These are phyloP conservation scores for Agaricales sp. DNA, from an alignment of 1,284 basidiomycete species.

Conservation along the genomic window DNA sequence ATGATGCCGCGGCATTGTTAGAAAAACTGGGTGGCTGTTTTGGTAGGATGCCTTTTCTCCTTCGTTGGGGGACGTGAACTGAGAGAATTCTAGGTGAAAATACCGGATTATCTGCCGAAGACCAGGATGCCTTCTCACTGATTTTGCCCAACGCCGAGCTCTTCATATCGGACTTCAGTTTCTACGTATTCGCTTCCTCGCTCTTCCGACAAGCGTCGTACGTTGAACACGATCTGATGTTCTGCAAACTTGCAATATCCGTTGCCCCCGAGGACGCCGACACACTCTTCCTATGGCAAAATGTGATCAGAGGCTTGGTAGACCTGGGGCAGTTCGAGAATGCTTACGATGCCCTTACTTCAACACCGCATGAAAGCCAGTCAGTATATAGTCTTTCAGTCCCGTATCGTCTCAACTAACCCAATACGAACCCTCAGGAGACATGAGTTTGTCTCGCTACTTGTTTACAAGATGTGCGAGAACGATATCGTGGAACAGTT, in stretches of 20 bases:
- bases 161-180: slow-evolving; percentile 55
- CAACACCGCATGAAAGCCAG: slow-evolving; percentile 67
- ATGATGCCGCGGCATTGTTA: slow-evolving; percentile 64
- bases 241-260: slow-evolving; percentile 72
- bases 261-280: slow-evolving; percentile 43
- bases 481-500: slow-evolving; percentile 72
- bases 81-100: slow-evolving; percentile 42
- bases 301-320: slow-evolving; percentile 68
- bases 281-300: slow-evolving; percentile 64
- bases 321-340: slow-evolving; percentile 73
- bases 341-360: slow-evolving; percentile 72
- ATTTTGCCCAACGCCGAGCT: slow-evolving; percentile 52
- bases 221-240: slow-evolving; percentile 57
- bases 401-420: background rate
- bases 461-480: slow-evolving; percentile 93
- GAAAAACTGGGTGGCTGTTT: slow-evolving; percentile 72
- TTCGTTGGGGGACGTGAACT: too few species aligned
- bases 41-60: slow-evolving; percentile 48
- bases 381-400: slow-evolving; percentile 30
- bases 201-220: slow-evolving; percentile 56
- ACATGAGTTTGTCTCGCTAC: slow-evolving; percentile 67
- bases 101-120: slow-evolving; percentile 43
- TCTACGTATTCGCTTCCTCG: slow-evolving; percentile 68
- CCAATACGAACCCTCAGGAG: slow-evolving; percentile 39
- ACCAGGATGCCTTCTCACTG: slow-evolving; percentile 47